Conservation (phyloP, 208 protist genomes). For the Vickermania spadyakhi region DNA sequence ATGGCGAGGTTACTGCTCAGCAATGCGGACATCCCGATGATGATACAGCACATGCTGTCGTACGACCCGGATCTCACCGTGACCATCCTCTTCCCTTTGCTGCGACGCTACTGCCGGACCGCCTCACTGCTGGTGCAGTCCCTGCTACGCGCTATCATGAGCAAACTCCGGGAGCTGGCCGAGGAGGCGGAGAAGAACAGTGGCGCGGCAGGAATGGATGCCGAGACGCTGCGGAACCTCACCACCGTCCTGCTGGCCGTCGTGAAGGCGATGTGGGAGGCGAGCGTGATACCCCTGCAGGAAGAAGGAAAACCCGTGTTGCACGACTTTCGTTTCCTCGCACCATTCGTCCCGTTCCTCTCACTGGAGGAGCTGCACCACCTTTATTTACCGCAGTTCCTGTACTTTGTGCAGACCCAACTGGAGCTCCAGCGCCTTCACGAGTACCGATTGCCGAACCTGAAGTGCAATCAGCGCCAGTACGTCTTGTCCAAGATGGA, state of each 20-base stretch:
- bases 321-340: conserved; percentile 5
- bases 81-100: conserved; percentile 38
- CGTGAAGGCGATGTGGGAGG: conserved; percentile 2
- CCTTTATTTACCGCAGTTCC: conserved; percentile 39
- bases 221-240: neutral
- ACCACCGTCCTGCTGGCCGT: neutral
- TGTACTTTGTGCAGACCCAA: conserved; percentile 71
- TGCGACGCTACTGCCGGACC: conserved; percentile 45
- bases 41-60: conserved; percentile 50
- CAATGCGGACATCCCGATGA: conserved; percentile 43
- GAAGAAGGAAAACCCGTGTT: neutral
- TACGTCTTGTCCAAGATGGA: conserved; percentile 34
- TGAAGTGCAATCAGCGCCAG: conserved; percentile 17
- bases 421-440: conserved; percentile 44
- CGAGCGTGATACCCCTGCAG: neutral
- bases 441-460: conserved; percentile 13
- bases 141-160: conserved; percentile 45
- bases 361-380: conserved; percentile 36
- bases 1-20: conserved; percentile 44
- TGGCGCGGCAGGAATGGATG: neutral
- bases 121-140: conserved; percentile 53
- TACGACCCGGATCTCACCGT: conserved; percentile 34
- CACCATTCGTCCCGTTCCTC: conserved; percentile 1
- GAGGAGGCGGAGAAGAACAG: conserved; percentile 7
- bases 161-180: conserved; percentile 29